Evolutionary conservation across 2,329 filamentous ascomycete genomes (phyloP).

Genomic region (Calycina marina): DNA sequence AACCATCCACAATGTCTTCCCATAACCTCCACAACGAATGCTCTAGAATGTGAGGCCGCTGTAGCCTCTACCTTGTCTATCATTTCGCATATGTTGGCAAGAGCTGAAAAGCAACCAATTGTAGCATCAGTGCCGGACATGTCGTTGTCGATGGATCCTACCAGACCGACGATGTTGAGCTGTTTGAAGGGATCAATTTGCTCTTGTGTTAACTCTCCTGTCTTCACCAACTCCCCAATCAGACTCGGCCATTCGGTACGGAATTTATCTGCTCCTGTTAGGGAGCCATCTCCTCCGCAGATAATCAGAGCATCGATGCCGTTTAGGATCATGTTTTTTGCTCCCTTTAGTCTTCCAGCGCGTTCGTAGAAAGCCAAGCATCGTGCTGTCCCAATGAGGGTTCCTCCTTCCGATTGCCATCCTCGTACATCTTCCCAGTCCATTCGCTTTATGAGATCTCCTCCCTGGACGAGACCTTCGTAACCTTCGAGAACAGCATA

Average conservation of each 20-base stretch:
- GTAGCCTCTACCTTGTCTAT: conserved; percentile 97
- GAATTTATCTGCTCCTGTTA: conserved; percentile 92
- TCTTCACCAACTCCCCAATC: conserved; percentile 68
- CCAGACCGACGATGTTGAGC: conserved; percentile 90
- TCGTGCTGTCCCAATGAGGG: conserved; percentile 86
- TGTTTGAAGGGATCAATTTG: conserved; percentile 67
- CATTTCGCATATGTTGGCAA: conserved; percentile 85
- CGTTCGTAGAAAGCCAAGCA: conserved; percentile 89
- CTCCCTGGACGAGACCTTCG: conserved; percentile 82
- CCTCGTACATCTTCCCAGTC: conserved; percentile 89
- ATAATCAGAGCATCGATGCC: conserved; percentile 95
- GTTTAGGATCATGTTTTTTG: conserved; percentile 84
- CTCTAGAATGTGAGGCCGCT: conserved; percentile 82
- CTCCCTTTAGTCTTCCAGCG: conserved; percentile 65
- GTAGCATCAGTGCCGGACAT: conserved; percentile 94
- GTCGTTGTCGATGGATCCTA: conserved; percentile 97
- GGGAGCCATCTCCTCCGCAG: conserved; percentile 89
- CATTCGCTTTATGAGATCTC: conserved; percentile 76
- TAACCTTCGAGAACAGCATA: conserved; percentile 88
- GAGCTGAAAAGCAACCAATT: conserved; percentile 89
- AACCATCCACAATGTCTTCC: conserved; percentile 96
- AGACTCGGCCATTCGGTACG: conserved; percentile 83
- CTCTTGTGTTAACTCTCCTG: conserved; percentile 51
- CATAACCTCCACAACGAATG: conserved; percentile 98
- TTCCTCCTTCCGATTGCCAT: conserved; percentile 87